A percentile compares a stretch with the other conserved stretches of the same genome.
These are phyloP conservation scores for Leptographium radiaticola DNA, from an alignment of 2,329 filamentous ascomycete genomes.

Conservation along the genomic window DNA sequence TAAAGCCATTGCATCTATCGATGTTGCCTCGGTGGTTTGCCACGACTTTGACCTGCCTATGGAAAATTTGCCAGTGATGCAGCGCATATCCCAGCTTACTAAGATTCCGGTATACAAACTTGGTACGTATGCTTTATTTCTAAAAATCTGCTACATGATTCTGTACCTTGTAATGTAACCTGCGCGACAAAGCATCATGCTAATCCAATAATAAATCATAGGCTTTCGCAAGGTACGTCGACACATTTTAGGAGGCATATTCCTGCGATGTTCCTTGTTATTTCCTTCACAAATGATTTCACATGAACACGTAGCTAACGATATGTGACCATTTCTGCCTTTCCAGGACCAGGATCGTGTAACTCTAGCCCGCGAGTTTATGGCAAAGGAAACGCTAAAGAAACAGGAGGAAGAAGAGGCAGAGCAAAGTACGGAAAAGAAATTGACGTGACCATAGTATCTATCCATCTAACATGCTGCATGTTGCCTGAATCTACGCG, in stretches of 20 bases:
- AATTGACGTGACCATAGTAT: background rate
- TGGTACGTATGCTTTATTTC: background rate
- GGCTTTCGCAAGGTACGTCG: background rate
- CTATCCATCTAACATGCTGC: background rate
- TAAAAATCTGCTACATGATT: no score
- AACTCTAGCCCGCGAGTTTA: background rate
- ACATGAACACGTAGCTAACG: background rate
- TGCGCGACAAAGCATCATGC: background rate
- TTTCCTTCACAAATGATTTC: background rate
- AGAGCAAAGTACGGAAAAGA: background rate
- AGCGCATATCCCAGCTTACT: background rate
- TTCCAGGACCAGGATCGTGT: background rate
- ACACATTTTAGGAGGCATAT: background rate
- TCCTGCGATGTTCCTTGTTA: background rate
- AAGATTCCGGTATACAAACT: slow-evolving; percentile 3
- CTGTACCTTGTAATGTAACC: background rate
- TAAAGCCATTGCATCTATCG: background rate
- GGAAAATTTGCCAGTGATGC: slow-evolving; percentile 1
- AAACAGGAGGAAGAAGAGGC: background rate
- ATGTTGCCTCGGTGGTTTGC: background rate
- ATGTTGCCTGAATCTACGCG: background rate
- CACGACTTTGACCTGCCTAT: slow-evolving; percentile 1
- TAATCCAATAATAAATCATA: background rate
- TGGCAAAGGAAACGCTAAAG: background rate
- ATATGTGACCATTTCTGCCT: background rate